A percentile compares a stretch with the other conserved stretches of the same genome.
Evolutionary conservation across 768 basidiomycete genomes (phyloP).

Genomic region (Termitomyces sp.): DNA sequence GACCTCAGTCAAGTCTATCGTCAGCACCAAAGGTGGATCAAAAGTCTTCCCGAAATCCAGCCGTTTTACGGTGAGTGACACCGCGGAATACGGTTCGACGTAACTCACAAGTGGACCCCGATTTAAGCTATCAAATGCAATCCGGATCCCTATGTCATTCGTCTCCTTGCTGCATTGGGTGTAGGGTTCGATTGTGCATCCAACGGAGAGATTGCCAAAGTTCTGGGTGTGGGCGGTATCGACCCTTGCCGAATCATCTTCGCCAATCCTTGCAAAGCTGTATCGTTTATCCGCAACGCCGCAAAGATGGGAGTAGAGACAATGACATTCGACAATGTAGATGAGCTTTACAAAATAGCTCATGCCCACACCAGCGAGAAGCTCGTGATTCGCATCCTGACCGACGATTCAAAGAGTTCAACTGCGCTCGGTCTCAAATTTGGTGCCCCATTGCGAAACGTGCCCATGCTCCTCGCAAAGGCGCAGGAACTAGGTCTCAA

Average conservation of each 20-base stretch:
- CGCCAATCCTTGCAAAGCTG: conserved; percentile 98
- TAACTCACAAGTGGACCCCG: conserved; percentile 5
- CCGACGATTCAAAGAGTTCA: conserved; percentile 92
- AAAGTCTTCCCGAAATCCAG: conserved; percentile 75
- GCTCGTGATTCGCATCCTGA: conserved; percentile 89
- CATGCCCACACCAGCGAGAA: conserved; percentile 76
- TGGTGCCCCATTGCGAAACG: conserved; percentile 78
- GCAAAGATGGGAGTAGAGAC: conserved; percentile 75
- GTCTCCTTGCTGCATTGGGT: conserved; percentile 85
- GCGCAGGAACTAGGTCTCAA: conserved; percentile 76
- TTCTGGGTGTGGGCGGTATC: conserved; percentile 70
- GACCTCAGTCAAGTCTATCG: conserved; percentile 85
- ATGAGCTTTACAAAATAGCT: conserved; percentile 92
- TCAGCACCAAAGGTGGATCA: conserved; percentile 81
- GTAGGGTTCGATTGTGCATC: conserved; percentile 98
- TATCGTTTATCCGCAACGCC: conserved; percentile 86
- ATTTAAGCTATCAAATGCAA: conserved; percentile 92
- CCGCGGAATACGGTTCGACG: not conserved
- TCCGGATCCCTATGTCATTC: conserved; percentile 91
- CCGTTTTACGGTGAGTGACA: conserved; percentile 81
- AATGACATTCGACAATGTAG: conserved; percentile 98
- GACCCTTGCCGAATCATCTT: conserved; percentile 85
- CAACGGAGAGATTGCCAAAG: conserved; percentile 81
- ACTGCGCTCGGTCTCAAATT: conserved; percentile 95
- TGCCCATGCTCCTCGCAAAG: conserved; percentile 72